Evolutionary conservation across 2,329 filamentous ascomycete genomes (phyloP).

Genomic region (Thielaviopsis euricoi): DNA sequence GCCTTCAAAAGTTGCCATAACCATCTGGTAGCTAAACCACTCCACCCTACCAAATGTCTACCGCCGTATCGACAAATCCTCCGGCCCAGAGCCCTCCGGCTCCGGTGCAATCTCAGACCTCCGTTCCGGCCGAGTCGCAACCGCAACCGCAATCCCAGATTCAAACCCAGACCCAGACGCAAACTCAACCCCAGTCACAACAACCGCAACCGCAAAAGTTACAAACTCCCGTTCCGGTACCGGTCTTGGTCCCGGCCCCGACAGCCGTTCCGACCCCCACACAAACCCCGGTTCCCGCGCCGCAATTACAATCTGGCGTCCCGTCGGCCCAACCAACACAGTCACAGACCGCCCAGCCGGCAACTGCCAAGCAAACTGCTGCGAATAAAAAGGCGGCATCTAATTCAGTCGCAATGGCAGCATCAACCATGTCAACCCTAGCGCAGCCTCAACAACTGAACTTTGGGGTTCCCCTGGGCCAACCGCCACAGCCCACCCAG

Average conservation of each 20-base stretch:
- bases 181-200: conserved; percentile 12
- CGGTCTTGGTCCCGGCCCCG: neutral
- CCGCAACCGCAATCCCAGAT: conserved; percentile 13
- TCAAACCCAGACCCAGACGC: conserved; percentile 31
- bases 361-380: neutral
- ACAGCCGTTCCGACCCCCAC: neutral
- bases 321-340: neutral
- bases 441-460: neutral
- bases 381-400: neutral
- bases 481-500: neutral
- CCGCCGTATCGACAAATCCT: no score
- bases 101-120: no score
- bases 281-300: neutral
- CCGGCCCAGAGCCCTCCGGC: no score
- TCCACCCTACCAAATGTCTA: no score
- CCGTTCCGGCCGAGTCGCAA: neutral
- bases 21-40: no score
- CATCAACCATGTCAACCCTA: neutral
- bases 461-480: neutral
- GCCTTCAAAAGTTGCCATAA: no score
- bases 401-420: neutral
- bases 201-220: no score
- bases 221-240: no score
- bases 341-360: neutral
- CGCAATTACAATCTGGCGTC: no score